Evolutionary conservation across 2,329 filamentous ascomycete species (phyloP).

Genomic region (Colletotrichum falcatum): DNA sequence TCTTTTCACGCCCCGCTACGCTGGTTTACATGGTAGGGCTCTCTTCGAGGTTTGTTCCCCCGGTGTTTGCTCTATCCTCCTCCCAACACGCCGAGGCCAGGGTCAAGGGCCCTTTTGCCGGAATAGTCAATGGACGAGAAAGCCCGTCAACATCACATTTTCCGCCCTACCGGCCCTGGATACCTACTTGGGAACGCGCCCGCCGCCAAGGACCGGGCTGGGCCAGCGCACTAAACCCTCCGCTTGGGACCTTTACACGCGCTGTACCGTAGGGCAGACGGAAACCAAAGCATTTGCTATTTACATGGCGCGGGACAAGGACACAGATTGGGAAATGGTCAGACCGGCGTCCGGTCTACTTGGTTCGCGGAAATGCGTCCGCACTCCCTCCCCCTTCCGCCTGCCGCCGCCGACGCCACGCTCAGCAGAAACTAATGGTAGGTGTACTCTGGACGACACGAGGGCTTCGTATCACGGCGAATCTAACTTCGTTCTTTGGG

Average conservation of each 20-base stretch:
- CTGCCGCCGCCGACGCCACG: background rate
- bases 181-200: constrained; percentile 8
- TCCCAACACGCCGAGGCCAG: constrained; percentile 27
- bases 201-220: constrained; percentile 22
- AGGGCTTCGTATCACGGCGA: constrained; percentile 17
- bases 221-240: constrained; percentile 18
- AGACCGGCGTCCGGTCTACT: background rate
- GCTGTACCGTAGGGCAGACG: constrained; percentile 14
- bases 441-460: constrained; percentile 25
- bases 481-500: constrained; percentile 10
- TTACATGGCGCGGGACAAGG: background rate
- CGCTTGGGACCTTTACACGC: constrained; percentile 15
- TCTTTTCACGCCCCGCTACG: background rate
- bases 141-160: constrained; percentile 24
- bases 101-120: constrained; percentile 22
- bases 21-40: background rate
- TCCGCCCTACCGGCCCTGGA: constrained; percentile 29
- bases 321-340: background rate
- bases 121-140: constrained; percentile 4
- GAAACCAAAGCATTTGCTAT: constrained; percentile 9
- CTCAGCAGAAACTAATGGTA: background rate
- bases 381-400: background rate
- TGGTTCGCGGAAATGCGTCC: background rate
- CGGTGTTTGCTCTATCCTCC: background rate
- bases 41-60: background rate